Evolutionary conservation across 129 eudicot genomes (phyloP), one percentile per base, ranked within the genome.

Genomic region (Chrysanthemum seticuspe): DNA sequence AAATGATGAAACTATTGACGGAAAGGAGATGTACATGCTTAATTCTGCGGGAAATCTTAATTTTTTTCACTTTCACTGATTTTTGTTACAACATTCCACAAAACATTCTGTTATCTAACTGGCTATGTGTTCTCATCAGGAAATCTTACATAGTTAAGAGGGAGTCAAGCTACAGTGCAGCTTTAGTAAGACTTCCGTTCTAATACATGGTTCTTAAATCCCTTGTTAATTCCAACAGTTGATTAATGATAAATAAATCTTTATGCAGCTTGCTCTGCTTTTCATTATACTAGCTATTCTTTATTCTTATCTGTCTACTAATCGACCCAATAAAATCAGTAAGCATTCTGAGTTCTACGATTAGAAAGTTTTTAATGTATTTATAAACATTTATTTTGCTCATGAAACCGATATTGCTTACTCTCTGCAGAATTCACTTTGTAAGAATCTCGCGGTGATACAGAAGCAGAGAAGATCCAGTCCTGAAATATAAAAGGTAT

Each of bases 261-360:
- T 57, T 60, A 51, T 85, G 96, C 91, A 85, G 91, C 77, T 87
- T 74, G 78, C 80, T 31, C 40, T 87, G 58, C 27, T 88, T 74
- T 68, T 91, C 85, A 83, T 87, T 59, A 75, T 91, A 70, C 53
- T 88, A 61, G 91, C 96, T 34, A 76, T 91, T 58, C 72, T 88
- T 18, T 78, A 74, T 6, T 87, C 91, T 11, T 85, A 87, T 51
- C 61, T 82, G 27, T 81, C 86, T 15, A 80, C 85, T 23, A 86
- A 72, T 47, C 84, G 81, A 67, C 80, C 80, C 27, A 67, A 71
- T 72, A 82, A 76, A 66, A 23, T 75, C 21, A 71, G 96, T 89
- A 82, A 84, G 96, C 75, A 29, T 71, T 65, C 70, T 40, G 27
- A 40, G 53, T 53, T 64, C 27, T 21, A 5, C 36, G 36, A 34